phyloP scores from a whole-genome alignment of 768 basidiomycete genomes.

The Rhizopogon sp. region DNA sequence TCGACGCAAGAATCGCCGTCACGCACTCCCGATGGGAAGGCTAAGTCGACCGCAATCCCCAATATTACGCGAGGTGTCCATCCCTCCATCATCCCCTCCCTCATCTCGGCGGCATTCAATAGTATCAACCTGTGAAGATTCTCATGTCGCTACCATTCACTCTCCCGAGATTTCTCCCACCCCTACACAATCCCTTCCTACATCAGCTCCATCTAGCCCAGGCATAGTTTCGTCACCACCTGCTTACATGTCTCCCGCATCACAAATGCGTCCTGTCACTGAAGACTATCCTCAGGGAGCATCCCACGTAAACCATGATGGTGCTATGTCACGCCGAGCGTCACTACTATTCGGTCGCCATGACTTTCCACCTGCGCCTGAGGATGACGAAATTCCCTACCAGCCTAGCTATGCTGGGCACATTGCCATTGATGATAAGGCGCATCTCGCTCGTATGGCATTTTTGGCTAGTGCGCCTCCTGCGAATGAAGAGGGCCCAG shows the following conservation, averaged over 20 bases:
- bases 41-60: slow-evolving; percentile 17
- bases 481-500: slow-evolving; percentile 7
- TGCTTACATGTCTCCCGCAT: slow-evolving; percentile 38
- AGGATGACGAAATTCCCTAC: slow-evolving; percentile 24
- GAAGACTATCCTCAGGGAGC: slow-evolving; percentile 2
- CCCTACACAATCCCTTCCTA: slow-evolving; percentile 1
- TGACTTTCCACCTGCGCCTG: neutral
- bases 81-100: slow-evolving; percentile 6
- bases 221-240: slow-evolving; percentile 31
- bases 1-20: slow-evolving; percentile 37
- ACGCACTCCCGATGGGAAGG: neutral
- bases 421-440: slow-evolving; percentile 63
- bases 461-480: slow-evolving; percentile 53
- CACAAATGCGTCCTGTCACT: slow-evolving; percentile 8
- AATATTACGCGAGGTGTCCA: slow-evolving; percentile 3
- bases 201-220: slow-evolving; percentile 7
- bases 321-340: slow-evolving; percentile 9
- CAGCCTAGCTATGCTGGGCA: slow-evolving; percentile 40
- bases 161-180: neutral
- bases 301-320: slow-evolving; percentile 3
- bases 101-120: slow-evolving; percentile 27
- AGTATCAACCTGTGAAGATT: slow-evolving; percentile 6
- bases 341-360: slow-evolving; percentile 4
- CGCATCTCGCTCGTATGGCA: slow-evolving; percentile 47
- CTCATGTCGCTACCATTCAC: neutral